Evolutionary conservation across 169 alveolate genomes (phyloP), one percentile per base, ranked within the genome.

Genomic region (Eimeria acervulina): DNA sequence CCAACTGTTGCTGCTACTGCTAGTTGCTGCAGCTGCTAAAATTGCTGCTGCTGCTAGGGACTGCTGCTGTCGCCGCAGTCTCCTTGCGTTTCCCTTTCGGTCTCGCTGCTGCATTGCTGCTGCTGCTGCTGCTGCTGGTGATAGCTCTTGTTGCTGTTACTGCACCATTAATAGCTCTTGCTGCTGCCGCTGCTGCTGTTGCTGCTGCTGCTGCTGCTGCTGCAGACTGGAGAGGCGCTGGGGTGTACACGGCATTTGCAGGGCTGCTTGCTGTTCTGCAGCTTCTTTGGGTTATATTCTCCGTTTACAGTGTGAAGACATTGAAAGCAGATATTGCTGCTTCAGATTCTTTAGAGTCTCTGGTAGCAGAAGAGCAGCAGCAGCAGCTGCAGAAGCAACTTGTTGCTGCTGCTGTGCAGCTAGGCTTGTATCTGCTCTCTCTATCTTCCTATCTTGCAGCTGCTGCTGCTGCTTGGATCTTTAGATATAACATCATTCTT

Each of bases 341-440:
- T 33, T 28, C 28, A 72, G 84, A 72, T 40, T 44, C 52, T 72
- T 36, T 72, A 8, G 42, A 28, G n/a, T 72, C 84, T 33, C 47
- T 44, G 7, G 84, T 19, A 31, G 51, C 84, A 31, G 47, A 72
- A 31, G 84, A 72, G 84, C 52, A 72, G 84, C 51, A 72, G 52
- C 42, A n/a, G 42, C 51, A 6, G 51, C 84, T 72, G 84, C 51
- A 72, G 84, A 19, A 72, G 84, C 52, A 72, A 40, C 84, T 72
- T 72, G 51, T 36, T 23, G 42, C 1, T 72, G 84, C 84, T 72
- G 51, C 84, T 28, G 84, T 40, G 51, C 84, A 72, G 51, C 84
- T 72, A 23, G 84, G 84, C n/a, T 10, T 72, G 38, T 72, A 28
- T 19, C 42, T 72, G 28, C 51, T 72, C 17, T 8, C 84, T 23